Conservation (phyloP, 73 alveolate species). For the Loxodes magnus region DNA sequence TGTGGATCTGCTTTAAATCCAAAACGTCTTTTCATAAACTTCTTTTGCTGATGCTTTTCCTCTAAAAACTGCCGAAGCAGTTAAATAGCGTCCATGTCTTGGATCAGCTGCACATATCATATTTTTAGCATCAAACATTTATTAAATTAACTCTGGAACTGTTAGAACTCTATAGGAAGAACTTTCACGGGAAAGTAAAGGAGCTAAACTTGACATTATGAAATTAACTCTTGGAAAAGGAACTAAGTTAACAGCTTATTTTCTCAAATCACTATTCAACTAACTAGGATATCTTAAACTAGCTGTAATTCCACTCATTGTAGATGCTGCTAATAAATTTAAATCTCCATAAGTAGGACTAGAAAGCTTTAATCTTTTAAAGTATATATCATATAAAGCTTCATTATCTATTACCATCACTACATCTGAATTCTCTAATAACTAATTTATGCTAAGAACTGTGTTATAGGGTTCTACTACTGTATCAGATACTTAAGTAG, state of each 20-base stretch:
- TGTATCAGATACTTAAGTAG: constrained; percentile 75
- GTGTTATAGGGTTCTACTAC: constrained; percentile 96
- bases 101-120: constrained; percentile 98
- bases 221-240: constrained; percentile 99
- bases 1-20: no score
- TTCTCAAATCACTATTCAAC: constrained; percentile 93
- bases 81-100: constrained; percentile 92
- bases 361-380: constrained; percentile 91
- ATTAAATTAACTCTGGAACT: no score
- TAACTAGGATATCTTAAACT: constrained; percentile 97
- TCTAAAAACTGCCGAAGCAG: no score
- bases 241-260: constrained; percentile 94
- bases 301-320: constrained; percentile 94
- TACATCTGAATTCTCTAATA: constrained; percentile 94
- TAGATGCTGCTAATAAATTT: constrained; percentile 92
- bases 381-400: constrained; percentile 96
- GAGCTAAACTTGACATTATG: constrained; percentile 99
- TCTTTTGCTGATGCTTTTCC: no score
- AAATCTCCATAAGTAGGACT: constrained; percentile 98
- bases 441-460: constrained; percentile 87
- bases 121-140: constrained; percentile 98
- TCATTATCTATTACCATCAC: constrained; percentile 96
- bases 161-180: no score
- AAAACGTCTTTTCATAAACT: no score
- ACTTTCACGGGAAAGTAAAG: no score